Evolutionary conservation across 192 early-diverging fungal species (phyloP).

Genomic region (Kappamyces sp.): DNA sequence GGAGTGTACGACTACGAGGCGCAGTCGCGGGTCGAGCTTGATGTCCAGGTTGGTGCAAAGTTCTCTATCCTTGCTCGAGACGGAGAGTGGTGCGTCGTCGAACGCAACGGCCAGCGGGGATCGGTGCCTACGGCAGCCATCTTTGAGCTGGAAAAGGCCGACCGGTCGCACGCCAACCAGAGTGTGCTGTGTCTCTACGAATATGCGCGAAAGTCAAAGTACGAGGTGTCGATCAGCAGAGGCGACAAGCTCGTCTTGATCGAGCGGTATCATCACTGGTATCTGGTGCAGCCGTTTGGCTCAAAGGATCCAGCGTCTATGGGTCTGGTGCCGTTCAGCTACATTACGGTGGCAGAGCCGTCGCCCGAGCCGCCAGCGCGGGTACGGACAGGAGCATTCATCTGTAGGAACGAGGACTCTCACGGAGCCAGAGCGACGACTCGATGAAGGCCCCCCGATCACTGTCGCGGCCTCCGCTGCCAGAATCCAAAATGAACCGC

Average conservation of each 20-base stretch:
- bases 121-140: slow-evolving; percentile 56
- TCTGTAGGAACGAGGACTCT: too few species aligned
- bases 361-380: too few species aligned
- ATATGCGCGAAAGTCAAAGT: slow-evolving; percentile 35
- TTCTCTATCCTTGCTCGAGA: slow-evolving; percentile 52
- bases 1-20: slow-evolving; percentile 60
- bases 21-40: slow-evolving; percentile 51
- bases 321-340: too few species aligned
- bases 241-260: slow-evolving; percentile 43
- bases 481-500: too few species aligned
- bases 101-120: slow-evolving; percentile 44
- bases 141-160: slow-evolving; percentile 17
- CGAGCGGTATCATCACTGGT: slow-evolving; percentile 29
- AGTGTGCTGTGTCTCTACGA: slow-evolving; percentile 49
- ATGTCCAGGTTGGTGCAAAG: slow-evolving; percentile 55
- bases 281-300: slow-evolving; percentile 7
- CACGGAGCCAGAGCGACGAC: too few species aligned
- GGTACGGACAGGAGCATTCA: too few species aligned
- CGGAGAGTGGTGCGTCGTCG: slow-evolving; percentile 55
- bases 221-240: slow-evolving; percentile 48
- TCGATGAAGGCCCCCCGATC: too few species aligned
- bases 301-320: too few species aligned
- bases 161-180: neutral
- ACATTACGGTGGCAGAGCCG: too few species aligned
- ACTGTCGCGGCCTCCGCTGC: too few species aligned